phyloP scores from a whole-genome alignment of 2,329 filamentous ascomycete species.

The Penicillium concentricum region DNA sequence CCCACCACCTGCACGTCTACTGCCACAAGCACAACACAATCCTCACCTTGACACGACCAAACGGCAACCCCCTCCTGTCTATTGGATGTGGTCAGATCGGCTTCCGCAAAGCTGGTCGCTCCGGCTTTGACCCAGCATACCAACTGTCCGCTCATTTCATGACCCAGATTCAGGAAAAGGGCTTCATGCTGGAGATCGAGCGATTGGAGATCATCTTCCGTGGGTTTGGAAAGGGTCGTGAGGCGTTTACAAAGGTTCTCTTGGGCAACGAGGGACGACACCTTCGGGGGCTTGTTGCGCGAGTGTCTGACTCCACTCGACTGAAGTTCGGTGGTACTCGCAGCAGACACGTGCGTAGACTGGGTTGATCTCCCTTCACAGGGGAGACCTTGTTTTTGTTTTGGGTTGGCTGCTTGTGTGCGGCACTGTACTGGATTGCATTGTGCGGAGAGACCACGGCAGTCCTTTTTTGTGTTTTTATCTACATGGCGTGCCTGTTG shows the following conservation, averaged over 20 bases:
- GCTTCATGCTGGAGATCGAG: constrained; percentile 72
- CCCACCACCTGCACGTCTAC: constrained; percentile 85
- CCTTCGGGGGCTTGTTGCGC: constrained; percentile 71
- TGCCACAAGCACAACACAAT: constrained; percentile 93
- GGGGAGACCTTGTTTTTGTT: neutral
- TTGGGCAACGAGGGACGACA: constrained; percentile 79
- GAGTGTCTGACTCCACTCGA: constrained; percentile 80
- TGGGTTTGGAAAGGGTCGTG: constrained; percentile 82
- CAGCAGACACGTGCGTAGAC: constrained; percentile 77
- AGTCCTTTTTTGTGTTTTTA: constrained; percentile 1
- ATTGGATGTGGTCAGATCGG: constrained; percentile 84
- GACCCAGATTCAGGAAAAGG: constrained; percentile 78
- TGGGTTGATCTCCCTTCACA: constrained; percentile 53
- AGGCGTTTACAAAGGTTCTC: constrained; percentile 85
- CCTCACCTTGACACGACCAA: constrained; percentile 82
- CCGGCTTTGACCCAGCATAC: constrained; percentile 87
- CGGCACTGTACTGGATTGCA: constrained; percentile 1
- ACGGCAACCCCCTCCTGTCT: constrained; percentile 74
- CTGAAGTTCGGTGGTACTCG: constrained; percentile 95
- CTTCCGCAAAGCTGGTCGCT: constrained; percentile 79
- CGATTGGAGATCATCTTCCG: constrained; percentile 76
- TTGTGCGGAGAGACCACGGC: neutral
- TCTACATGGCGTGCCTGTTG: constrained; percentile 10
- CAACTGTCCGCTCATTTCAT: constrained; percentile 83
- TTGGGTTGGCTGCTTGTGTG: neutral